These are phyloP conservation scores for Thermomucor indicae-seudaticae DNA, from an alignment of 371 early-diverging fungal species.

Conservation along the genomic window DNA sequence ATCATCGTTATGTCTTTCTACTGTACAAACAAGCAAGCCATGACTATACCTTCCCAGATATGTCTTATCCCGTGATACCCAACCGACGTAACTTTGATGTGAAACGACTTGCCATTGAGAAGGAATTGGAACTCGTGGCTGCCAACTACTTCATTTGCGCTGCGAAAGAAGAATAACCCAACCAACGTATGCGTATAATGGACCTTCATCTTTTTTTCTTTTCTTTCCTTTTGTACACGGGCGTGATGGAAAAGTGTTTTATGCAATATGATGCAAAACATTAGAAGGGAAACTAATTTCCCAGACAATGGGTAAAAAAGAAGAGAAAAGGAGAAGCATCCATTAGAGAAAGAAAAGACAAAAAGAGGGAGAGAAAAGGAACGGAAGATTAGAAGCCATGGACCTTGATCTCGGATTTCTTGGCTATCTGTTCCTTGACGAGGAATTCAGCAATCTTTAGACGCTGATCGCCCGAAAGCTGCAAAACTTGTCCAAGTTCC, in stretches of 20 bases:
- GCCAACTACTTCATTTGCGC: constrained; percentile 46
- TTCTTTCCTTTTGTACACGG: too few species aligned
- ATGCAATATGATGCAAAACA: too few species aligned
- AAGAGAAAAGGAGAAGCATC: neutral
- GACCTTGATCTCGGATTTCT: constrained; percentile 83
- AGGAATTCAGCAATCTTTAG: constrained; percentile 81
- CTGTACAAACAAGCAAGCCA: constrained; percentile 48
- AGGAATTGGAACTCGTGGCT: constrained; percentile 46
- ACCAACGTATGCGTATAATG: too few species aligned
- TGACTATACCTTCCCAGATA: constrained; percentile 14
- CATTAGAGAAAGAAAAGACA: neutral
- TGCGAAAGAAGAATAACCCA: neutral
- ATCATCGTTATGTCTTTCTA: constrained; percentile 63
- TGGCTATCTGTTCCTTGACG: constrained; percentile 70
- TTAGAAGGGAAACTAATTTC: too few species aligned
- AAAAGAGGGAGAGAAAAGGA: neutral
- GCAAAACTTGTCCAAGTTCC: constrained; percentile 86
- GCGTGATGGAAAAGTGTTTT: too few species aligned
- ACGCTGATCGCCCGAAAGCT: constrained; percentile 96
- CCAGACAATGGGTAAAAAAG: neutral
- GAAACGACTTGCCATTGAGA: constrained; percentile 36
- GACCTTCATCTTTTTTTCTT: too few species aligned
- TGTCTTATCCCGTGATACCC: constrained; percentile 19
- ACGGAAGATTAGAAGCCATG: constrained; percentile 67
- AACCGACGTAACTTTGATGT: constrained; percentile 46